A percentile compares a stretch with the other conserved stretches of the same genome.
Evolutionary conservation across 2,329 filamentous ascomycete species (phyloP).

Genomic region (Aspergillus amoenus): DNA sequence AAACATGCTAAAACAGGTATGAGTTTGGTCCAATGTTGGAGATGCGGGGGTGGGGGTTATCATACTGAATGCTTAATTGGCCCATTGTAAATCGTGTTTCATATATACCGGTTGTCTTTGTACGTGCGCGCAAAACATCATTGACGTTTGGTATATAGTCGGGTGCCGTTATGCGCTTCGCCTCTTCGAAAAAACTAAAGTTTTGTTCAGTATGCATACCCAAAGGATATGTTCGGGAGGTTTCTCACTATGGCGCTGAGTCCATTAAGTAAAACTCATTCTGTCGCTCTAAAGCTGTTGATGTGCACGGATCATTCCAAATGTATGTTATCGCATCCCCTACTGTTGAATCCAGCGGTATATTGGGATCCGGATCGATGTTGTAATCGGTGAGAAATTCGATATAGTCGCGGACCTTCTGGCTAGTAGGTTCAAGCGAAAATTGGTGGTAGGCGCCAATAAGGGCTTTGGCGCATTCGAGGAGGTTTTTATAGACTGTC

Average conservation of each 20-base stretch:
- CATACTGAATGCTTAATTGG: slow-evolving; percentile 96
- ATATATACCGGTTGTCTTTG: slow-evolving; percentile 98
- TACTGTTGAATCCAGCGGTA: slow-evolving; percentile 75
- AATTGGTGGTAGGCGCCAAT: slow-evolving; percentile 92
- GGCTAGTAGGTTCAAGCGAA: slow-evolving; percentile 72
- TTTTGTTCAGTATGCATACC: slow-evolving; percentile 24
- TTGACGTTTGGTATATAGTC: slow-evolving; percentile 92
- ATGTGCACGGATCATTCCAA: slow-evolving; percentile 85
- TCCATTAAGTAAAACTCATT: slow-evolving; percentile 99
- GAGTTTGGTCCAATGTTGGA: slow-evolving; percentile 18
- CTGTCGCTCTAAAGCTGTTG: slow-evolving; percentile 83
- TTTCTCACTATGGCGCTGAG: slow-evolving; percentile 88
- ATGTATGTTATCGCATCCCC: slow-evolving; percentile 80
- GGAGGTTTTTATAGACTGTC: slow-evolving; percentile 96
- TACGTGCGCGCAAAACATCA: slow-evolving; percentile 91
- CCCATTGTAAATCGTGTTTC: slow-evolving; percentile 99
- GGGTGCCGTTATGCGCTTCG: slow-evolving; percentile 74
- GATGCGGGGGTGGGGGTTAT: slow-evolving; percentile 18
- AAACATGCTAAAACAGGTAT: slow-evolving; percentile 73
- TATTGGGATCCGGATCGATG: slow-evolving; percentile 85
- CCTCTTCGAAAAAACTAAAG: slow-evolving; percentile 90
- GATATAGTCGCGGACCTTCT: slow-evolving; percentile 70
- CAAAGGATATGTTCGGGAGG: background rate
- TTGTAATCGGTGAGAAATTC: slow-evolving; percentile 84
- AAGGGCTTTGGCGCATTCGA: slow-evolving; percentile 93